These are phyloP conservation scores for Orbilia ellipsospora DNA, from an alignment of 2,329 filamentous ascomycete species.

Conservation along the genomic window DNA sequence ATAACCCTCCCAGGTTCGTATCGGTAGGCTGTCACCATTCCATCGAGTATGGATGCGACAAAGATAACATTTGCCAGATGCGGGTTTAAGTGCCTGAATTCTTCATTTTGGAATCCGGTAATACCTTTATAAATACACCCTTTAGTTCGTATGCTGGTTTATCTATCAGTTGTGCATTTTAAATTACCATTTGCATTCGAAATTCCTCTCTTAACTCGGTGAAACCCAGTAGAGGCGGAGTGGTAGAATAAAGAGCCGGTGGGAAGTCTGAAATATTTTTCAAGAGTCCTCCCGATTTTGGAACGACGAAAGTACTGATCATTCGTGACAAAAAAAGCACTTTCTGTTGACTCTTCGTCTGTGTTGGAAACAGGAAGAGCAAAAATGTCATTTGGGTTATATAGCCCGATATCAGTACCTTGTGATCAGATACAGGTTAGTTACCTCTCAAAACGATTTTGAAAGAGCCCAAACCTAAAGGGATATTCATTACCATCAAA, in stretches of 20 bases:
- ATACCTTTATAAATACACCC: conserved; percentile 16
- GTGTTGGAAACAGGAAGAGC: conserved; percentile 14
- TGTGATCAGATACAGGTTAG: background rate
- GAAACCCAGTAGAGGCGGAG: conserved; percentile 30
- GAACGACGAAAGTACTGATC: conserved; percentile 39
- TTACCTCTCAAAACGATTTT: background rate
- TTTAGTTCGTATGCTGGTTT: background rate
- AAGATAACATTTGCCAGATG: conserved; percentile 17
- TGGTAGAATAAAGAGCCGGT: conserved; percentile 39
- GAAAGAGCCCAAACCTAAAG: background rate
- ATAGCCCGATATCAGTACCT: conserved; percentile 22
- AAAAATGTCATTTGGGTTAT: conserved; percentile 50
- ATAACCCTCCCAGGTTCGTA: conserved; percentile 19
- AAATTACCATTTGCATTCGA: conserved; percentile 41
- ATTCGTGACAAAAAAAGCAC: conserved; percentile 45
- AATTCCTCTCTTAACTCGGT: conserved; percentile 3
- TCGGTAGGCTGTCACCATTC: conserved; percentile 26
- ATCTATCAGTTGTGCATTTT: background rate
- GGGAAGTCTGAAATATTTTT: conserved; percentile 33
- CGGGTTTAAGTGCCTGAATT: background rate
- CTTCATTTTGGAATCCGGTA: conserved; percentile 20
- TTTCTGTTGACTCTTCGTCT: background rate
- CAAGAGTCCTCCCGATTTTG: conserved; percentile 22
- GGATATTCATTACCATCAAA: conserved; percentile 21
- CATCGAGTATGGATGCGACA: conserved; percentile 38